Conservation (phyloP, 495 filamentous ascomycete species). For the Penicillium parvum region DNA sequence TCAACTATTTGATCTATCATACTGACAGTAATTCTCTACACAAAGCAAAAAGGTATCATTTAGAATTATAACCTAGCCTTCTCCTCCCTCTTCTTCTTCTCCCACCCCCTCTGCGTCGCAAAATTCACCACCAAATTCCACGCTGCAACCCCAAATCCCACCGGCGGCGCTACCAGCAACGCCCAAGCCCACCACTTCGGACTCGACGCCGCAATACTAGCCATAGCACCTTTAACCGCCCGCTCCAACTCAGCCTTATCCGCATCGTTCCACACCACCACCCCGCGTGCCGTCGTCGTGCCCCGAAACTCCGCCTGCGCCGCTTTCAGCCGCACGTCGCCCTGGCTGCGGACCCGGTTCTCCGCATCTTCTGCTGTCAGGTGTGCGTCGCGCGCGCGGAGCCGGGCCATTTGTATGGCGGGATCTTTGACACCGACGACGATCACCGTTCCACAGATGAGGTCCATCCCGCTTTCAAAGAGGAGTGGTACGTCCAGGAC, state of each 20-base stretch:
- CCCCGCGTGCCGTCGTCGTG: conserved; percentile 50
- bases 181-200: conserved; percentile 78
- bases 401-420: conserved; percentile 69
- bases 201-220: conserved; percentile 54
- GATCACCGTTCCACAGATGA: conserved; percentile 73
- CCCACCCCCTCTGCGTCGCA: conserved; percentile 64
- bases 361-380: conserved; percentile 73
- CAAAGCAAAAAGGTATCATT: conserved; percentile 1
- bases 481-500: conserved; percentile 91
- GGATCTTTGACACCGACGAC: conserved; percentile 78
- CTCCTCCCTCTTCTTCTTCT: conserved; percentile 56
- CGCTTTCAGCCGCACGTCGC: conserved; percentile 78
- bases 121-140: conserved; percentile 67
- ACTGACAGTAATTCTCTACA: no score
- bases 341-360: conserved; percentile 78
- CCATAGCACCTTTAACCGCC: conserved; percentile 61
- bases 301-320: conserved; percentile 61
- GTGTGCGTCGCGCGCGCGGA: conserved; percentile 66
- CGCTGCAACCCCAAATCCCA: conserved; percentile 58
- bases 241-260: conserved; percentile 58
- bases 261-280: conserved; percentile 85
- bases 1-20: no score
- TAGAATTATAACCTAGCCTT: conserved; percentile 59
- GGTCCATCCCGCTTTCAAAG: conserved; percentile 80
- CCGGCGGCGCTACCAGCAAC: conserved; percentile 65